Base-by-base conservation (phyloP, 2,329 filamentous ascomycete genomes). In the Magnaporthiopsis rhizophila region DNA sequence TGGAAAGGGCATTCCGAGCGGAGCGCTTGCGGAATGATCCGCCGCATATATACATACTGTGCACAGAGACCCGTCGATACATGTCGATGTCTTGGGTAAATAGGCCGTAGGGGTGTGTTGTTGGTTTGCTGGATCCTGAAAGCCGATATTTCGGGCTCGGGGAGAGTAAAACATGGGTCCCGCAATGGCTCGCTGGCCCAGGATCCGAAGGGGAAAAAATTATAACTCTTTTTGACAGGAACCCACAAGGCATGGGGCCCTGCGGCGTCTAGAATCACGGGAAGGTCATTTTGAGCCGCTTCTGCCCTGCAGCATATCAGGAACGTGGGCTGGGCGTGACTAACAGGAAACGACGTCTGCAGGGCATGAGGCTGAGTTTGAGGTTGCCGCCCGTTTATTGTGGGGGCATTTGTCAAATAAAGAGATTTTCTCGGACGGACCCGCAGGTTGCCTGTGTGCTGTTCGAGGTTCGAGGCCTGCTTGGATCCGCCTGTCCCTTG, bases 361-460 rank as follows among this genome's bases (percentile, higher is more conserved):
- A 53, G 45, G 45, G 45, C 45, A 53, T 24, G 45, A 53, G 45
- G 45, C 45, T 53, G 45, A 53, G 45, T 30, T 30, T 30, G 30
- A 30, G 30, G 38, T 4, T 53, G 45, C 30, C 30, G 57, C 57
- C 30, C 24, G 57, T 28, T 58, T 28, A 58, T 15, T 58, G 30
- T 58, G 57, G 57, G 57, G 57, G 57, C 30, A 58, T 58, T 58
- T 58, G 26, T 58, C 57, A 58, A 58, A 15, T 15, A 15, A 53
- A 53, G n/a, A 24, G 45, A 53, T 30, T 58, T 58, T 58, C 57
- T 24, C 24, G 26, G 45, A 11, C n/a, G n/a, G 45, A 53, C 45
- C 45, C 45, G 45, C 45, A 53, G 6, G 18, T 8, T 45, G 45
- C 45, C 18, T n/a, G 18, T n/a, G 45, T 24, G 45, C 45, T 53